Conservation (phyloP, 352 stramenopile genomes). For the Phytophthora ohioensis region DNA sequence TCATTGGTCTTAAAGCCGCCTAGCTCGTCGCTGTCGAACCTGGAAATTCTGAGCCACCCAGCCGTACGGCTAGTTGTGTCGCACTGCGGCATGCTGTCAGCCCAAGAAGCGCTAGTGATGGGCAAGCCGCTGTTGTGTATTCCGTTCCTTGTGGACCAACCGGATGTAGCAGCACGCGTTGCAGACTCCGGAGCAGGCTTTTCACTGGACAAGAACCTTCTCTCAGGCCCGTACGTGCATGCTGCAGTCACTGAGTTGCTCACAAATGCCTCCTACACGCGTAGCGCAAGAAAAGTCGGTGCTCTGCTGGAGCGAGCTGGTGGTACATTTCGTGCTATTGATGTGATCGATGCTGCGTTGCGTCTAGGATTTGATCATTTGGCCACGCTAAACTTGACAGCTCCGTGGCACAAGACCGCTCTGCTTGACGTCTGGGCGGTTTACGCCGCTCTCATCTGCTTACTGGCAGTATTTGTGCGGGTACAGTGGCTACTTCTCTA, state of each 20-base stretch:
- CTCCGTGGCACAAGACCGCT: slow-evolving; percentile 81
- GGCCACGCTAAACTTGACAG: slow-evolving; percentile 68
- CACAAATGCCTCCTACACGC: slow-evolving; percentile 56
- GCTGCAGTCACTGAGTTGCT: slow-evolving; percentile 57
- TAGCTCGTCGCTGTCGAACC: slow-evolving; percentile 58
- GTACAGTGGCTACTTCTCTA: slow-evolving; percentile 77
- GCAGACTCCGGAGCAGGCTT: slow-evolving; percentile 77
- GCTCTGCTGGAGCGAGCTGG: slow-evolving; percentile 66
- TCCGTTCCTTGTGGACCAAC: slow-evolving; percentile 90
- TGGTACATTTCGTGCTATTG: slow-evolving; percentile 66
- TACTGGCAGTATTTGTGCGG: slow-evolving; percentile 67
- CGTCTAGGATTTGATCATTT: slow-evolving; percentile 69
- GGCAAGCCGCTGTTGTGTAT: slow-evolving; percentile 88
- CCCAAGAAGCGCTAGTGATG: slow-evolving; percentile 83
- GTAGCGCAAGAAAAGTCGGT: slow-evolving; percentile 59
- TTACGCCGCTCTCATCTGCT: slow-evolving; percentile 74
- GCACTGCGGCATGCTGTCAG: slow-evolving; percentile 90
- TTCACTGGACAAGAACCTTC: slow-evolving; percentile 75
- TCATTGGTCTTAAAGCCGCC: slow-evolving; percentile 76
- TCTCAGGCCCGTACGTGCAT: slow-evolving; percentile 65
- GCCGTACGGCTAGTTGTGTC: slow-evolving; percentile 78
- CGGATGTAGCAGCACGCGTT: slow-evolving; percentile 83
- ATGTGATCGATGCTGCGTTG: slow-evolving; percentile 74
- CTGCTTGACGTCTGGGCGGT: slow-evolving; percentile 87
- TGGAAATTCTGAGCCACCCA: slow-evolving; percentile 72